phyloP scores from a whole-genome alignment of 352 stramenopile species.

The Phytophthora sansomeana region DNA sequence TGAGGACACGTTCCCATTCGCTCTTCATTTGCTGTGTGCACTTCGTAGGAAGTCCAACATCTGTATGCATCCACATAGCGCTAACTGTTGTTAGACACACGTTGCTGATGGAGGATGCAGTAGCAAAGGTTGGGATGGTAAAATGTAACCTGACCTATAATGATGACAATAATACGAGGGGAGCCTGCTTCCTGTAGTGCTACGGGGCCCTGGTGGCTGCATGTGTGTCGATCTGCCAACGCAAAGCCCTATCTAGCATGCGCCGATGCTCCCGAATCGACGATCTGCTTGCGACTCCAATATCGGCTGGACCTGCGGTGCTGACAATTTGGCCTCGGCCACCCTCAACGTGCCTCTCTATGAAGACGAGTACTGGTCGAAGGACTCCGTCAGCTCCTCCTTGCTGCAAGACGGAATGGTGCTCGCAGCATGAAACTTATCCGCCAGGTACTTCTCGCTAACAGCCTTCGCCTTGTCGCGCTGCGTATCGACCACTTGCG shows the following conservation, averaged over 20 bases:
- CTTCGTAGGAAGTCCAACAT: no score
- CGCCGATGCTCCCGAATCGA: slow-evolving; percentile 10
- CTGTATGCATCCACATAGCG: no score
- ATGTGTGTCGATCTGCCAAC: slow-evolving; percentile 12
- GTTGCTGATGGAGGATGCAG: no score
- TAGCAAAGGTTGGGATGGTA: no score
- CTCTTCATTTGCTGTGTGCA: no score
- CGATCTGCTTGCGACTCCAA: slow-evolving; percentile 13
- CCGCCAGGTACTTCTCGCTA: slow-evolving; percentile 82
- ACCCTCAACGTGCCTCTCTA: slow-evolving; percentile 20
- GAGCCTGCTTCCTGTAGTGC: slow-evolving; percentile 28
- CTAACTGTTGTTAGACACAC: no score
- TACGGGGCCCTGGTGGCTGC: slow-evolving; percentile 24
- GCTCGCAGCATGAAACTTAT: slow-evolving; percentile 72
- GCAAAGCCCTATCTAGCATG: slow-evolving; percentile 11
- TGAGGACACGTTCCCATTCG: no score
- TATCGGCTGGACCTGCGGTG: slow-evolving; percentile 1
- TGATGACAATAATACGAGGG: slow-evolving; percentile 44
- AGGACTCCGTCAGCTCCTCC: slow-evolving; percentile 56
- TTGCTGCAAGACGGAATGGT: slow-evolving; percentile 57
- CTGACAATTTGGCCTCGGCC: slow-evolving; percentile 6
- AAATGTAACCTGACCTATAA: slow-evolving; percentile 45
- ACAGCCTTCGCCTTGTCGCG: slow-evolving; percentile 84
- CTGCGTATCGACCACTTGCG: slow-evolving; percentile 64
- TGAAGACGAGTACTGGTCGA: slow-evolving; percentile 42